Evolutionary conservation across 2,329 filamentous ascomycete genomes (phyloP).

Genomic region (Whalleya microplaca): DNA sequence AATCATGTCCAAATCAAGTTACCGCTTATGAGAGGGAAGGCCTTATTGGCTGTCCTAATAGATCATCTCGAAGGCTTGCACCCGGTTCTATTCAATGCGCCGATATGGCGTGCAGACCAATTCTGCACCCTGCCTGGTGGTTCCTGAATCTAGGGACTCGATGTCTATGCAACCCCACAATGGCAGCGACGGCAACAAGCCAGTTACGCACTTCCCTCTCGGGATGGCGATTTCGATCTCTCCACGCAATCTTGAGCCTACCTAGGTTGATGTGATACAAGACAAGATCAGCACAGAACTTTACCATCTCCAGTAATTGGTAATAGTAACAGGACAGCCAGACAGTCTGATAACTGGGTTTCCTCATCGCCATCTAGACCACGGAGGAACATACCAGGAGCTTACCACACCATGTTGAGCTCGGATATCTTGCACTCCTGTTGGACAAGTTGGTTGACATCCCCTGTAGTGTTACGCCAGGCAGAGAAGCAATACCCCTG

Average conservation of each 20-base stretch:
- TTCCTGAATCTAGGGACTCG: conserved; percentile 23
- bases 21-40: conserved; percentile 15
- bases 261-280: conserved; percentile 14
- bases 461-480: conserved; percentile 3
- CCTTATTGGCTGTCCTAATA: conserved; percentile 22
- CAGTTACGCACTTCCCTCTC: conserved; percentile 5
- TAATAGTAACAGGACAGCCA: conserved; percentile 15
- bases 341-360: conserved; percentile 16
- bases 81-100: conserved; percentile 27
- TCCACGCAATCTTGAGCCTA: conserved; percentile 6
- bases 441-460: conserved; percentile 18
- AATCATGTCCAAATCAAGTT: conserved; percentile 8
- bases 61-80: conserved; percentile 18
- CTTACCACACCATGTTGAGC: conserved; percentile 16
- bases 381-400: conserved; percentile 18
- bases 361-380: conserved; percentile 21
- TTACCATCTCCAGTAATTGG: conserved; percentile 22
- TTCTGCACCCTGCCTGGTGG: conserved; percentile 11
- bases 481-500: neutral
- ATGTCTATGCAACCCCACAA: conserved; percentile 11
- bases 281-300: conserved; percentile 16
- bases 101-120: conserved; percentile 21
- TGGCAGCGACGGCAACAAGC: conserved; percentile 2
- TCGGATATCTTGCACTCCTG: conserved; percentile 21
- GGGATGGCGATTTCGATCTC: conserved; percentile 4